Base-by-base conservation (phyloP, 345 rosid species). In the Salix suchowensis region DNA sequence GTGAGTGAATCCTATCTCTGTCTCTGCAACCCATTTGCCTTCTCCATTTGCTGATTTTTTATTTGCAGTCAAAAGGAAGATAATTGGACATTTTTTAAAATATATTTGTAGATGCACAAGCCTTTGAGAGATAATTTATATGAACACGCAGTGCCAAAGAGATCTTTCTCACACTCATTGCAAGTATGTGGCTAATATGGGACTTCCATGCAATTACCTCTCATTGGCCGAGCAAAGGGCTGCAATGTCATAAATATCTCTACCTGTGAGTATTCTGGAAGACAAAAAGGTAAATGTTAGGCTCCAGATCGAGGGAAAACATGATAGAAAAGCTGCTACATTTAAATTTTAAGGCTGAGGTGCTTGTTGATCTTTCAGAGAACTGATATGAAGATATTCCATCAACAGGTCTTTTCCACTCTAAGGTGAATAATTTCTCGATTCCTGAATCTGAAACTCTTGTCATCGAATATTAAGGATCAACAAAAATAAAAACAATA, bases 161-260 rank as follows among this genome's bases (percentile, higher is more conserved):
- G 9, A 44, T 5, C 12, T 50, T 70, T 70, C 26, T 26, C 54
- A 48, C 32, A 68, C n/a, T 10, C 26, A n/a, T n/a, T 40, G 54
- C 32, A 6, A 15, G 30, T 24, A 12, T 12, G 26, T 16, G 30
- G 36, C 6, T 21, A 48, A 23, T 16, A 4, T 50, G 36, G 39
- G 36, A 36, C 55, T 74, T 60, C 69, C n/a, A 64, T 32, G 54
- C 13, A 55, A 71, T 79, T 81, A 93, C 97, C 97, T 91, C 87
- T 93, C 91, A 21, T 87, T 70, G 55, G 87, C 84, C 10, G 93
- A 85, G 88, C 97, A 93, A 68, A 95, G 94, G 70, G 97, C 93
- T 50, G 92, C 85, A 80, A 91, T 93, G 92, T 91, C 98, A 46
- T 91, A 90, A 68, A 93, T 87, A 46, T 86, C 96, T 84, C 82